Conservation (phyloP, 1,284 basidiomycete species). For the Puccinia triticina region DNA sequence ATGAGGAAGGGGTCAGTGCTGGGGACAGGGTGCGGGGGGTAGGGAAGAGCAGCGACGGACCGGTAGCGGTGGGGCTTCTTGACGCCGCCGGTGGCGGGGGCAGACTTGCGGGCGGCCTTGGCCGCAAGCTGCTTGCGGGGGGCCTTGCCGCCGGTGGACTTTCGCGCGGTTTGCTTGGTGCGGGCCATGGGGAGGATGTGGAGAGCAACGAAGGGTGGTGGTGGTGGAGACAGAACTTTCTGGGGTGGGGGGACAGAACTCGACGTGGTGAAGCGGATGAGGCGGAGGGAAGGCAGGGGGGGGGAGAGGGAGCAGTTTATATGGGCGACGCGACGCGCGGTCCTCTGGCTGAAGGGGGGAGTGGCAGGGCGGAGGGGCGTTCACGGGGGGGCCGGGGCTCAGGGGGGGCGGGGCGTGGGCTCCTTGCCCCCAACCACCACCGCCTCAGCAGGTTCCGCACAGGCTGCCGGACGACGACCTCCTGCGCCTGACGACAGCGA, state of each 20-base stretch:
- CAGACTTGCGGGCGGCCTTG: slow-evolving; percentile 64
- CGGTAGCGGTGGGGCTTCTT: slow-evolving; percentile 58
- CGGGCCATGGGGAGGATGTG: slow-evolving; percentile 24
- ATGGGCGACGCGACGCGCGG: too few species aligned
- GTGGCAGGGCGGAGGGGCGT: too few species aligned
- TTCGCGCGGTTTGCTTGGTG: slow-evolving; percentile 68
- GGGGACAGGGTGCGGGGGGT: slow-evolving; percentile 60
- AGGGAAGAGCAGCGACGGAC: slow-evolving; percentile 64
- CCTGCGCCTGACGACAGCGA: too few species aligned
- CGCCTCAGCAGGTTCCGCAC: too few species aligned
- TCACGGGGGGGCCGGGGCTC: too few species aligned
- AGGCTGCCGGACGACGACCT: too few species aligned
- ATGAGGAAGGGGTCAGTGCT: background rate
- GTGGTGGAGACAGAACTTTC: background rate
- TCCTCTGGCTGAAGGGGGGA: too few species aligned
- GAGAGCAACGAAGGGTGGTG: background rate
- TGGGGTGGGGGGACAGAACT: background rate
- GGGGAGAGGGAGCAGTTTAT: too few species aligned
- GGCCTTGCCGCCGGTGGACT: slow-evolving; percentile 66
- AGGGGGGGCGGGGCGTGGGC: too few species aligned
- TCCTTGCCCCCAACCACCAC: too few species aligned
- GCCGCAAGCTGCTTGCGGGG: slow-evolving; percentile 66
- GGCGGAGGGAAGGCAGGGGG: too few species aligned
- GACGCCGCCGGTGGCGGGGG: slow-evolving; percentile 65
- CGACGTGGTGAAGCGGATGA: too few species aligned